Evolutionary conservation across 2,329 filamentous ascomycete genomes (phyloP).

Genomic region (Tolypocladium endophyticum): DNA sequence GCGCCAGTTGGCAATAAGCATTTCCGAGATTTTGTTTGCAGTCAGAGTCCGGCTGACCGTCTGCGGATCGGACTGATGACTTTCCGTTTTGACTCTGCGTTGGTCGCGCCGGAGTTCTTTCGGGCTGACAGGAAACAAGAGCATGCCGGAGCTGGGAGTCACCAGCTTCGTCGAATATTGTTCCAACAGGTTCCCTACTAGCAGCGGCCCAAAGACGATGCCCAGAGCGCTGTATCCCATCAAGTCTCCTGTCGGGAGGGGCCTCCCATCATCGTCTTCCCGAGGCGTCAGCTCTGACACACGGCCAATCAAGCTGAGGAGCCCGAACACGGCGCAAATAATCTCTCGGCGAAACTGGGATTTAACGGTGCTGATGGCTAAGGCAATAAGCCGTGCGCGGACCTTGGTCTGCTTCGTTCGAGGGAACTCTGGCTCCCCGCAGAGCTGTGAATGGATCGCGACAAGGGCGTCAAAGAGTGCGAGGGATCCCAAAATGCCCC

Average conservation of each 20-base stretch:
- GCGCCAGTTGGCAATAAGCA: slow-evolving; percentile 56
- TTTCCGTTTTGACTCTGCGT: slow-evolving; percentile 8
- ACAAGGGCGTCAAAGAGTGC: slow-evolving; percentile 51
- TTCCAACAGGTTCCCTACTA: slow-evolving; percentile 47
- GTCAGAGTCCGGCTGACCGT: slow-evolving; percentile 45
- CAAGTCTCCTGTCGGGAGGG: slow-evolving; percentile 43
- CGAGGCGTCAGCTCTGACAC: slow-evolving; percentile 41
- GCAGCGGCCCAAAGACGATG: slow-evolving; percentile 54
- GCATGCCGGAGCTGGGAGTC: slow-evolving; percentile 27
- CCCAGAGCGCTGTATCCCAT: slow-evolving; percentile 56
- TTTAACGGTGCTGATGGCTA: slow-evolving; percentile 48
- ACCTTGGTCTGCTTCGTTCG: slow-evolving; percentile 44
- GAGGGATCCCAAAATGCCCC: slow-evolving; percentile 55
- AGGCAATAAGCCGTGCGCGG: slow-evolving; percentile 53
- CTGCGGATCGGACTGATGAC: slow-evolving; percentile 10
- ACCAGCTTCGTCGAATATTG: slow-evolving; percentile 37
- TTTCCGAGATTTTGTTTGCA: slow-evolving; percentile 50
- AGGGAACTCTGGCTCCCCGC: slow-evolving; percentile 38
- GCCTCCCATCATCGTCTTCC: slow-evolving; percentile 39
- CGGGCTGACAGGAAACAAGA: slow-evolving; percentile 31
- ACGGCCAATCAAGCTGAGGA: slow-evolving; percentile 50
- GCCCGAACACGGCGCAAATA: slow-evolving; percentile 56
- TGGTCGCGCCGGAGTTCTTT: slow-evolving; percentile 24
- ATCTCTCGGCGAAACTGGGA: slow-evolving; percentile 52
- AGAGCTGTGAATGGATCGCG: slow-evolving; percentile 46